These are phyloP conservation scores for Didymellaceae sp. DNA, from an alignment of 2,329 filamentous ascomycete genomes.

Conservation along the genomic window DNA sequence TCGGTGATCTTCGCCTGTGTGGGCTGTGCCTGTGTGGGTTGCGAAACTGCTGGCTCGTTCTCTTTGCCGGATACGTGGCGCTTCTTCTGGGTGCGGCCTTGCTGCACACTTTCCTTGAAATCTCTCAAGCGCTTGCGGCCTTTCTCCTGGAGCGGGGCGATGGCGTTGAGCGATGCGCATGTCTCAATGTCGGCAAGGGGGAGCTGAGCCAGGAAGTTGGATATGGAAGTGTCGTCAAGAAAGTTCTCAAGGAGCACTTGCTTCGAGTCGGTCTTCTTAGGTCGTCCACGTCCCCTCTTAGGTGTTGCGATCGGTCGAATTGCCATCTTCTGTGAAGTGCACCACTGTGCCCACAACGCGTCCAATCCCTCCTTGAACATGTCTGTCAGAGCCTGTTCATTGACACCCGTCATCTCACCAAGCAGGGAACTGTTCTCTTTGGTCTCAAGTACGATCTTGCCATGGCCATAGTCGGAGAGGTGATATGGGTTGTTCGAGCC, in stretches of 20 bases:
- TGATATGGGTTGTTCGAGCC: conserved; percentile 45
- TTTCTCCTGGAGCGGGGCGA: conserved; percentile 66
- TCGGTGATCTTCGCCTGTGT: conserved; percentile 47
- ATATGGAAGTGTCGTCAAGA: conserved; percentile 42
- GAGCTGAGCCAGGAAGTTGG: conserved; percentile 62
- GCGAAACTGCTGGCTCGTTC: conserved; percentile 29
- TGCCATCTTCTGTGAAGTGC: conserved; percentile 30
- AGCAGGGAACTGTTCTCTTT: conserved; percentile 38
- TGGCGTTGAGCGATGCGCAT: conserved; percentile 60
- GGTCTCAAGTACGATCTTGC: conserved; percentile 53
- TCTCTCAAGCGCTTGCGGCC: conserved; percentile 73
- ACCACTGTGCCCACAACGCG: conserved; percentile 54
- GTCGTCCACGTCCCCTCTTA: conserved; percentile 45
- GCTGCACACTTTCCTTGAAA: conserved; percentile 66
- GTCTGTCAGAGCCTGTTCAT: conserved; percentile 57
- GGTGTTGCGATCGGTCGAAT: conserved; percentile 39
- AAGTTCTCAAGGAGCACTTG: conserved; percentile 59
- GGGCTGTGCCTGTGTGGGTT: conserved; percentile 23
- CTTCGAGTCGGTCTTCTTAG: conserved; percentile 35
- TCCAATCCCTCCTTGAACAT: conserved; percentile 59
- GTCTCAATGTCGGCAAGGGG: conserved; percentile 62
- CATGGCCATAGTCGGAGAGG: conserved; percentile 52
- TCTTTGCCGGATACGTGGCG: conserved; percentile 40
- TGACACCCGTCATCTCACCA: conserved; percentile 41
- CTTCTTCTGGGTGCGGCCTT: conserved; percentile 43